Evolutionary conservation across 1,139 yeast genomes (phyloP), one percentile per base, ranked within the genome.

Genomic region (Lodderomyces beijingensis): DNA sequence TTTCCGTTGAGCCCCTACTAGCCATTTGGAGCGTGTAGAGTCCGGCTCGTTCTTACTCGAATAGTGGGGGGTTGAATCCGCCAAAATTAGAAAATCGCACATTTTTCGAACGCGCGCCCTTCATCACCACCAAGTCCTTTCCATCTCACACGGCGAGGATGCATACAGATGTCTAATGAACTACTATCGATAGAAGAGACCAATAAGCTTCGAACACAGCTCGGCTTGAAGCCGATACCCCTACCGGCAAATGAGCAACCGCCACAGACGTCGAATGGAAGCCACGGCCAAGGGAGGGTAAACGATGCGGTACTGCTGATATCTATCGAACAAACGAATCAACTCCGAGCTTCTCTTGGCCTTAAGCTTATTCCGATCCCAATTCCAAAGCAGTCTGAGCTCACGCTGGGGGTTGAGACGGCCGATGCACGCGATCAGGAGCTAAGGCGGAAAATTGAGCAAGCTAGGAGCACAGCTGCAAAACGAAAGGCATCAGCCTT

Each of bases 281-380:
- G 20, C 12, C 15, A 13, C 3, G 14, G 17, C 10, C 9, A 4
- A 22, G 17, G 22, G 13, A 16, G 6, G n/a, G 11, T 6, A 3
- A 22, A 28, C 16, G 26, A 28, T 22, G 26, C 15, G 8, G n/a
- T 23, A n/a, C 21, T 19, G 14, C 24, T 27, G 20, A 14, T 64
- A 21, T 55, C 66, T 3, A 33, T 65, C 2, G 65, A 55, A 26
- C 70, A 65, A 34, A 65, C 71, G 0, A 65, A 65, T 39, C 54
- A 49, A 41, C 59, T 65, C 15, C 52, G 69, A 15, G 51, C 46
- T 9, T 46, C 52, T 17, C 39, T 61, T 16, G 68, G 68, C 4
- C 50, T 62, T 16, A 47, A 55, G 4, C 59, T 60, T 3, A 57
- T 62, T 6, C 60, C 59, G 3, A 23, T 4, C 3, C 20, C 26